Conservation (phyloP, 495 filamentous ascomycete species). For the Pseudevernia furfuracea region DNA sequence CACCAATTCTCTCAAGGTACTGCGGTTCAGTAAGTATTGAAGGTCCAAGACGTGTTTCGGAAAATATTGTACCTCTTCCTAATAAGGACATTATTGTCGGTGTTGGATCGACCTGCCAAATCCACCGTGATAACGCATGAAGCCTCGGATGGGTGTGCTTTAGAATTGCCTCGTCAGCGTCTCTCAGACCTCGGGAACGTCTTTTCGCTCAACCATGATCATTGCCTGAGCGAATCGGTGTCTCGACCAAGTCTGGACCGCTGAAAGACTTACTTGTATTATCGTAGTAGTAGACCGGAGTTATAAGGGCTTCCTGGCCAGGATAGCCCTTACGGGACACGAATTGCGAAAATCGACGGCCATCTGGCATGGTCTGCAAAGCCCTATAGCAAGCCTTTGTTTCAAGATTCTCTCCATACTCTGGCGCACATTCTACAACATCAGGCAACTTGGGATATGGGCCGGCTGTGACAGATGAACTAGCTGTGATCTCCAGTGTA, state of each 20-base stretch:
- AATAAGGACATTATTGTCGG: neutral
- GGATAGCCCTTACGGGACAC: neutral
- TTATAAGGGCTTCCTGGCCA: neutral
- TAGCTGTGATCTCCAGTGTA: neutral
- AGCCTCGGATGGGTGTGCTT: neutral
- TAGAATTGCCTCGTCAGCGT: neutral
- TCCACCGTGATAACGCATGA: neutral
- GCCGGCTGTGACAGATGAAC: neutral
- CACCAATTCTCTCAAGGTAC: neutral
- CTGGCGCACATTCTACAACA: constrained; percentile 1
- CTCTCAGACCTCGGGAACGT: neutral
- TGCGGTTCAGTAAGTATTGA: neutral
- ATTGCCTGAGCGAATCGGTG: neutral
- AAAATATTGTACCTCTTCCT: neutral
- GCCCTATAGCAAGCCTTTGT: neutral
- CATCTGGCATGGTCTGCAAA: neutral
- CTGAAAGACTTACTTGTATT: neutral
- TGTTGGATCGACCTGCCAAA: constrained; percentile 3
- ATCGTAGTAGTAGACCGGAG: neutral
- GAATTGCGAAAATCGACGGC: neutral
- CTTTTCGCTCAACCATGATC: neutral
- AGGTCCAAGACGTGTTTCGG: neutral
- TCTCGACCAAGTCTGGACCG: neutral
- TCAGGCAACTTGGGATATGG: constrained; percentile 1
- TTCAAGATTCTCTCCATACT: neutral